These are phyloP conservation scores for Limnanthes douglasii DNA, from an alignment of 345 rosid species.

Conservation along the genomic window DNA sequence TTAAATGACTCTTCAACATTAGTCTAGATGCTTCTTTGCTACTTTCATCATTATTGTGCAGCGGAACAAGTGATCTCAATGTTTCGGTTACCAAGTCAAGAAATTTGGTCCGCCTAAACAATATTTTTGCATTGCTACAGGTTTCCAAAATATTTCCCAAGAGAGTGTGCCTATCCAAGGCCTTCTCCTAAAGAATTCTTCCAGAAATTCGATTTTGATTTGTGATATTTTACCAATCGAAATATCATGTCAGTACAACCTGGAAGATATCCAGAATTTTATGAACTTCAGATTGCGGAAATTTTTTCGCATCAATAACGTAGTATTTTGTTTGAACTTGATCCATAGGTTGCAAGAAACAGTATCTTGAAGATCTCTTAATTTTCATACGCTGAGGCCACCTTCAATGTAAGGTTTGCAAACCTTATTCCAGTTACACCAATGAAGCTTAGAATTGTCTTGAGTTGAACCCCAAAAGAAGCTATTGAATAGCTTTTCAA, in stretches of 20 bases:
- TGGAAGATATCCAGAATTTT: constrained; percentile 36
- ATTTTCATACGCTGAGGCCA: too few species aligned
- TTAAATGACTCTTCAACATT: constrained; percentile 30
- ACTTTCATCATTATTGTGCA: constrained; percentile 14
- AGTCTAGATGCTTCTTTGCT: constrained; percentile 32
- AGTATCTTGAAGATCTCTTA: too few species aligned
- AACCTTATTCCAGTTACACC: too few species aligned
- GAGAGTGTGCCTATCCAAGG: constrained; percentile 50
- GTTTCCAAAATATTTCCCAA: constrained; percentile 52
- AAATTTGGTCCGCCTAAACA: constrained; percentile 64
- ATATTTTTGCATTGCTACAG: constrained; percentile 39
- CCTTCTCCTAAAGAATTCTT: constrained; percentile 60
- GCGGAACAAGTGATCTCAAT: constrained; percentile 32
- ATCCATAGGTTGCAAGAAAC: too few species aligned
- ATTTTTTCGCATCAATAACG: constrained; percentile 51
- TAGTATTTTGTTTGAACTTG: too few species aligned
- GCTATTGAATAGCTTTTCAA: too few species aligned
- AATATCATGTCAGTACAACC: constrained; percentile 34
- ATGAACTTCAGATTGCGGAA: constrained; percentile 37
- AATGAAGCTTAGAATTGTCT: too few species aligned
- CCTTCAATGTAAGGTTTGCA: too few species aligned
- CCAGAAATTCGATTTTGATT: constrained; percentile 57
- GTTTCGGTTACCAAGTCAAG: constrained; percentile 66
- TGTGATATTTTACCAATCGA: constrained; percentile 67
- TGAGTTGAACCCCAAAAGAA: too few species aligned